These are phyloP conservation scores for Ustilaginoidea virens DNA, from an alignment of 2,329 filamentous ascomycete genomes.

Conservation along the genomic window DNA sequence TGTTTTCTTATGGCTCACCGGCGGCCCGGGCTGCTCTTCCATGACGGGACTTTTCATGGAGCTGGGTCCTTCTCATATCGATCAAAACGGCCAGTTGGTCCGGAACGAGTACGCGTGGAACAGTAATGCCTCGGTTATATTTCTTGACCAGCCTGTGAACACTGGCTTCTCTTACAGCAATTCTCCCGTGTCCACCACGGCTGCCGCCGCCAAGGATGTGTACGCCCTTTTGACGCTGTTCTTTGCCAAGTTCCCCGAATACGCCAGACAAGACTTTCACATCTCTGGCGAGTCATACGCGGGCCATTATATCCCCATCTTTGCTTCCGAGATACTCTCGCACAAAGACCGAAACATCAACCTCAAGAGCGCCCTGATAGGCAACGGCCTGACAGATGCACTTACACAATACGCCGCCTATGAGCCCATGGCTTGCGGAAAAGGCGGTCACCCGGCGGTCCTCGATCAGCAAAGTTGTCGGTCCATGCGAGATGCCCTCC, in stretches of 20 bases:
- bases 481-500: slow-evolving; percentile 81
- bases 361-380: slow-evolving; percentile 84
- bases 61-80: slow-evolving; percentile 74
- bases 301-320: slow-evolving; percentile 87
- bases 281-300: slow-evolving; percentile 90
- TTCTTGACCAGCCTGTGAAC: slow-evolving; percentile 97
- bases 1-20: slow-evolving; percentile 86
- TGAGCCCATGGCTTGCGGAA: slow-evolving; percentile 91
- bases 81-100: slow-evolving; percentile 64
- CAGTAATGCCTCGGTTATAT: slow-evolving; percentile 92
- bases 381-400: slow-evolving; percentile 88
- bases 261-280: slow-evolving; percentile 87
- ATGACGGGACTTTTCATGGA: slow-evolving; percentile 94
- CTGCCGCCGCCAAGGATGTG: slow-evolving; percentile 90
- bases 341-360: slow-evolving; percentile 97
- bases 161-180: slow-evolving; percentile 95
- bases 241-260: slow-evolving; percentile 96
- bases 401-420: slow-evolving; percentile 88
- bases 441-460: slow-evolving; percentile 82
- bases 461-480: slow-evolving; percentile 62
- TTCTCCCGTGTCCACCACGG: slow-evolving; percentile 73
- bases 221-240: slow-evolving; percentile 93
- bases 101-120: slow-evolving; percentile 91
- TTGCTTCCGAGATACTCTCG: slow-evolving; percentile 75
- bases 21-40: slow-evolving; percentile 89